phyloP scores from a whole-genome alignment of 2,329 filamentous ascomycete genomes.

The Arthrinium phaeospermum region DNA sequence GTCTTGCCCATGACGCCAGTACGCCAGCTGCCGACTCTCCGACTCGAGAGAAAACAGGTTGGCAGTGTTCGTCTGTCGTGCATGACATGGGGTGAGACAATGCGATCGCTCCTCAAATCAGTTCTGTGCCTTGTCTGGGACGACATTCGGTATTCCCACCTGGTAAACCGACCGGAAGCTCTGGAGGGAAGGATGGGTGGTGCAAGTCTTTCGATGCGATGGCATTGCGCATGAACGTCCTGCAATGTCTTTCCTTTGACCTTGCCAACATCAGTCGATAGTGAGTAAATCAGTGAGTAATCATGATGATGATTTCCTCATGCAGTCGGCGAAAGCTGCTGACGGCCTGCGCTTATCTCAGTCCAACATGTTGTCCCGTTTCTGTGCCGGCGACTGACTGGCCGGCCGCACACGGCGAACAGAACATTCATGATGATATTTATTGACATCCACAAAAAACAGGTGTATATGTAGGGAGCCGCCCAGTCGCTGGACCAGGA shows the following conservation, averaged over 20 bases:
- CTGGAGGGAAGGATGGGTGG: not conserved
- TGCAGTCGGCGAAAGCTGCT: not conserved
- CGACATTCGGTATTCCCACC: not conserved
- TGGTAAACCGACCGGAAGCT: not conserved
- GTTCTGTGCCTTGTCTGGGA: not conserved
- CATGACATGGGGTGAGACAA: slow-evolving; percentile 3
- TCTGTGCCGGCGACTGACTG: slow-evolving; percentile 1
- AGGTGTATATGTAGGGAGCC: not conserved
- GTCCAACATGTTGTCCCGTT: not conserved
- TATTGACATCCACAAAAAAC: not conserved
- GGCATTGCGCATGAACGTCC: not conserved
- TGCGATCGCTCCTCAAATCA: not conserved
- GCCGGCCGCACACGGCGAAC: not conserved
- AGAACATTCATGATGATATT: not conserved
- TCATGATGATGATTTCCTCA: not conserved
- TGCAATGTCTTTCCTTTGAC: not conserved
- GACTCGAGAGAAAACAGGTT: not conserved
- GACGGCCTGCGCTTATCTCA: not conserved
- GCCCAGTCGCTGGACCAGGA: not conserved
- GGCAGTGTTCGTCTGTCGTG: not conserved
- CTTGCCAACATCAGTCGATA: not conserved
- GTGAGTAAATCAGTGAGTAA: not conserved
- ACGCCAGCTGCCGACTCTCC: not conserved
- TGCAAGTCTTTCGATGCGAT: not conserved
- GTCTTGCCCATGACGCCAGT: not conserved